Percentiles rank a stretch among this genome's conserved stretches.
These are phyloP conservation scores for Hyaloscypha finlandica DNA, from an alignment of 495 filamentous ascomycete genomes.

Conservation along the genomic window DNA sequence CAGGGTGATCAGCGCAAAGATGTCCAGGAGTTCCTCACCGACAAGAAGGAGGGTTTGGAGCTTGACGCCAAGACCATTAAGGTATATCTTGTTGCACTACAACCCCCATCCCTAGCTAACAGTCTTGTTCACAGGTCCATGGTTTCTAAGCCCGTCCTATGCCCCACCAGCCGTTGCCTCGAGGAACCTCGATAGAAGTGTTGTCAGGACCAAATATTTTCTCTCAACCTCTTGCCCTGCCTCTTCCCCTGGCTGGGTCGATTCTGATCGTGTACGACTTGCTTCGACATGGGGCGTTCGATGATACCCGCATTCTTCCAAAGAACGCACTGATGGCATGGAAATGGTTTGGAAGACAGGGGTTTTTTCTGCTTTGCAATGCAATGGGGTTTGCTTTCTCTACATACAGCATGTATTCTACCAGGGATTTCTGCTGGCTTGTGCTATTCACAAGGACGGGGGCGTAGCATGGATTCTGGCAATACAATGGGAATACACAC, in stretches of 20 bases:
- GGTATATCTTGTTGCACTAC: conserved; percentile 46
- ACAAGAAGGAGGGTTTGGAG: conserved; percentile 90
- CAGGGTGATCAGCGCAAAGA: conserved; percentile 99
- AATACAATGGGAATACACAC: conserved; percentile 21
- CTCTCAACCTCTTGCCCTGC: conserved; percentile 32
- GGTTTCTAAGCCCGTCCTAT: conserved; percentile 64
- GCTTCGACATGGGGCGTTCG: conserved; percentile 38
- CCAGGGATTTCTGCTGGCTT: conserved; percentile 18
- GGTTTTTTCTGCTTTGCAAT: conserved; percentile 24
- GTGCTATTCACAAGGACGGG: conserved; percentile 28
- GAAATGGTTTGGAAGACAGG: conserved; percentile 27
- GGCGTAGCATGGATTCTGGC: conserved; percentile 28
- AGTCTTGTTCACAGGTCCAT: conserved; percentile 57
- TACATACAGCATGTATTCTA: conserved; percentile 23
- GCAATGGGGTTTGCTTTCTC: conserved; percentile 16
- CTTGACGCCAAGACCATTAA: conserved; percentile 97
- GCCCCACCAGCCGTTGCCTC: conserved; percentile 34
- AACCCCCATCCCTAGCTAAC: conserved; percentile 10
- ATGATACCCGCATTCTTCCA: conserved; percentile 38
- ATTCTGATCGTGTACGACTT: conserved; percentile 37
- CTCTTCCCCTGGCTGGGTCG: conserved; percentile 32
- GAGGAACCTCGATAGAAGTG: conserved; percentile 34
- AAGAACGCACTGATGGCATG: conserved; percentile 32
- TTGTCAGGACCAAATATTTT: conserved; percentile 20
- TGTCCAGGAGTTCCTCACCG: conserved; percentile 94